Base-by-base conservation (phyloP, 2,329 filamentous ascomycete species). In the Colletotrichum brevisporum region DNA sequence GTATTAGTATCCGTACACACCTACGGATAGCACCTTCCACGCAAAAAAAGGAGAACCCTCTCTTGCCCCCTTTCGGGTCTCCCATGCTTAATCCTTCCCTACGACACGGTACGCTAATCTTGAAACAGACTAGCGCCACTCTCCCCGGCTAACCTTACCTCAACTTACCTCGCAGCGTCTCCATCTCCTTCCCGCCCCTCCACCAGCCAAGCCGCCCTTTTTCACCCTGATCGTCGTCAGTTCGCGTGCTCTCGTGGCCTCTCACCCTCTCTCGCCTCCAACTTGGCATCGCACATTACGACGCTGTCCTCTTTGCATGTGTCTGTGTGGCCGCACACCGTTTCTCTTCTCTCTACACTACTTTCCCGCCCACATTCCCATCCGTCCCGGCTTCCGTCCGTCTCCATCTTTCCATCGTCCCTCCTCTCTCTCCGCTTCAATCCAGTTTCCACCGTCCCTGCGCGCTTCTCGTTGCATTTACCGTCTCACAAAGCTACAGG, bases 171-270 rank as follows among this genome's bases (percentile, higher is more conserved):
- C 55, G 36, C 53, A 55, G 57, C n/a, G 43, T 52, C 62, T 67
- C 62, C 62, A 65, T 65, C 47, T 36, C 36, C 66, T 64, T 66
- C 67, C 67, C 67, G 67, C 55, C 67, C 67, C 67, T 67, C 67
- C 67, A 69, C 55, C 55, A 69, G 24, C 50, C 24, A 27, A 50
- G 18, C 31, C 59, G 50, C 59, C 48, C 39, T 36, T 62, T 47
- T 45, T 45, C 41, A 36, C 59, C 59, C 59, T 62, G 50, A 62
- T 62, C 31, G 41, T 36, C 27, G 27, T 31, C 27, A 6, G 9
- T 51, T 1, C 18, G n/a, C 48, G 39, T 45, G 36, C 48, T 0
- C 48, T 52, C 31, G 24, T 21, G 48, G 39, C 31, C 62, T 65
- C 39, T 60, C 43, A 51, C 3, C 16, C 12, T 9, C 21, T 16